Conservation (phyloP, 1,139 yeast species). For the Insectozyma bohioensis region DNA sequence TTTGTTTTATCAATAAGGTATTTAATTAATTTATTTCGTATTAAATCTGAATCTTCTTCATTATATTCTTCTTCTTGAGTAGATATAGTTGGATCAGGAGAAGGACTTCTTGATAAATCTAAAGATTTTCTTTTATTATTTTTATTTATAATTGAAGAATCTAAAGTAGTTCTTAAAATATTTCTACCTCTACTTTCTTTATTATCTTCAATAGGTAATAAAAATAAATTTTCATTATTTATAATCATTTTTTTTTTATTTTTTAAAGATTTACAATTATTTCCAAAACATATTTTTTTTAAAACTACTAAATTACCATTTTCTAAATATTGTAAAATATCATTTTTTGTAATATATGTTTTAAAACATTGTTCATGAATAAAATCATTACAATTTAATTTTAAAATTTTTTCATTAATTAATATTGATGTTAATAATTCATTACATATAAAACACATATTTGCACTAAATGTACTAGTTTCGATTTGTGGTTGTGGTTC, state of each 20-base stretch:
- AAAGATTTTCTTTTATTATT: background rate
- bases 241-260: constrained; percentile 4
- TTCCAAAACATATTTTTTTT: constrained; percentile 5
- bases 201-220: background rate
- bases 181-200: constrained; percentile 1
- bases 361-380: constrained; percentile 40
- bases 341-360: constrained; percentile 3
- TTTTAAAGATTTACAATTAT: constrained; percentile 4
- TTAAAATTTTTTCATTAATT: constrained; percentile 32
- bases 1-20: constrained; percentile 23
- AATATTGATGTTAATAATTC: constrained; percentile 34
- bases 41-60: constrained; percentile 21
- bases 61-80: constrained; percentile 21
- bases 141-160: background rate
- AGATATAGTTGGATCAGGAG: constrained; percentile 21
- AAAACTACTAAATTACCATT: background rate
- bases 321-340: constrained; percentile 1
- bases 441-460: constrained; percentile 42
- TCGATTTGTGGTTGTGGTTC: no score
- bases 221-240: background rate
- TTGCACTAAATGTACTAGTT: no score
- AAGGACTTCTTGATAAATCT: constrained; percentile 15
- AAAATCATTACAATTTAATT: constrained; percentile 38
- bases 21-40: constrained; percentile 31
- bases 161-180: constrained; percentile 4